Conservation (phyloP, 495 filamentous ascomycete species). For the Aspergillus taichungensis region DNA sequence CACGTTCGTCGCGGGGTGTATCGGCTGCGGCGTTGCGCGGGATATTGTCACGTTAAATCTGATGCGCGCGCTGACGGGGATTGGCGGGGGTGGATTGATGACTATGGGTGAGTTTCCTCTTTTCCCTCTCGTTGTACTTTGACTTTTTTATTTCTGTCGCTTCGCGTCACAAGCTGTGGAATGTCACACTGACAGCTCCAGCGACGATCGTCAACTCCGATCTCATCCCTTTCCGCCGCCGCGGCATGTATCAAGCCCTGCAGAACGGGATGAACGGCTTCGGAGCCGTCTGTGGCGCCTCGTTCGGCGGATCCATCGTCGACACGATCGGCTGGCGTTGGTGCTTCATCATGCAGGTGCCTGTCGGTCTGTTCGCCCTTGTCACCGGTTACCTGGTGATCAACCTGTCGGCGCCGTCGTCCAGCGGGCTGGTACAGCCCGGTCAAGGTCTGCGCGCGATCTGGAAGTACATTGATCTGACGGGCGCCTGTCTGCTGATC, state of each 20-base stretch:
- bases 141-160: neutral
- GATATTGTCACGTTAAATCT: conserved; percentile 59
- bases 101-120: conserved; percentile 43
- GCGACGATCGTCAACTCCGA: conserved; percentile 60
- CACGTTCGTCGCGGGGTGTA: conserved; percentile 36
- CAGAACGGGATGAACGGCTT: conserved; percentile 57
- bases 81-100: conserved; percentile 53
- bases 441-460: conserved; percentile 24
- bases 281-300: conserved; percentile 57
- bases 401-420: conserved; percentile 23
- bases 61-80: conserved; percentile 67
- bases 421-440: conserved; percentile 9
- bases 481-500: conserved; percentile 46
- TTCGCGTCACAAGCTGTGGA: too few relatives aligned
- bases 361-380: conserved; percentile 44
- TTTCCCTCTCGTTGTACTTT: neutral
- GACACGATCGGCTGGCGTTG: conserved; percentile 63
- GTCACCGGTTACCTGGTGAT: conserved; percentile 46
- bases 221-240: conserved; percentile 52
- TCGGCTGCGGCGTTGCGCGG: conserved; percentile 39
- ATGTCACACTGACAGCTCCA: conserved; percentile 4
- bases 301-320: conserved; percentile 55
- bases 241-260: conserved; percentile 57
- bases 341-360: conserved; percentile 40
- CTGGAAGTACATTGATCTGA: conserved; percentile 49